These are phyloP conservation scores for Planoprotostelium fungivorum DNA, from an alignment of 78 protist genomes.

Conservation along the genomic window DNA sequence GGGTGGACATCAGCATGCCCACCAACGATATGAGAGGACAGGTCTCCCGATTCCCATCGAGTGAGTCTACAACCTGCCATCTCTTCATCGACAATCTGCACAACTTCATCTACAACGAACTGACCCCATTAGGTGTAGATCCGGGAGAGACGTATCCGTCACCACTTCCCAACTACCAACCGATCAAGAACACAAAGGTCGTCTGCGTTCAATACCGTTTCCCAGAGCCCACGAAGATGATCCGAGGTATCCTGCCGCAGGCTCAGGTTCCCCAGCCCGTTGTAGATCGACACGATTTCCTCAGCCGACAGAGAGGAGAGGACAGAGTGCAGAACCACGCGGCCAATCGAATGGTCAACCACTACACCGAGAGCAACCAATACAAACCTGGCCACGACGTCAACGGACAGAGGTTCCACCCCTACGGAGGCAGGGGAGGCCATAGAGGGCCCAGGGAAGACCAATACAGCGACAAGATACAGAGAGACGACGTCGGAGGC, in stretches of 20 bases:
- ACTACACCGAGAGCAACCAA: conserved; percentile 8
- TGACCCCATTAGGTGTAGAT: neutral
- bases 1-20: neutral
- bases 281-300: too few relatives aligned
- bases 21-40: neutral
- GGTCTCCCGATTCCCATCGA: too few relatives aligned
- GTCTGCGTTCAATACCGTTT: neutral
- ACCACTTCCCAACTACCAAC: neutral
- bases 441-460: neutral
- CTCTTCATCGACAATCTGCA: neutral
- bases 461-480: neutral
- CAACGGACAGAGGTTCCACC: too few relatives aligned
- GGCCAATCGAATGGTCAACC: conserved; percentile 36
- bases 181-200: neutral
- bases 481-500: too few relatives aligned
- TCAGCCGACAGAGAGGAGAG: neutral
- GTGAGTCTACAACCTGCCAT: neutral
- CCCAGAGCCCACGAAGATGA: too few relatives aligned
- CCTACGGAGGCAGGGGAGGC: too few relatives aligned
- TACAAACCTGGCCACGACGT: conserved; percentile 18
- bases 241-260: too few relatives aligned
- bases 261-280: too few relatives aligned
- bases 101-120: neutral
- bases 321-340: conserved; percentile 31
- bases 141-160: neutral